These are phyloP conservation scores for Solanum rostratum DNA, from an alignment of 257 asterid genomes.

Conservation along the genomic window DNA sequence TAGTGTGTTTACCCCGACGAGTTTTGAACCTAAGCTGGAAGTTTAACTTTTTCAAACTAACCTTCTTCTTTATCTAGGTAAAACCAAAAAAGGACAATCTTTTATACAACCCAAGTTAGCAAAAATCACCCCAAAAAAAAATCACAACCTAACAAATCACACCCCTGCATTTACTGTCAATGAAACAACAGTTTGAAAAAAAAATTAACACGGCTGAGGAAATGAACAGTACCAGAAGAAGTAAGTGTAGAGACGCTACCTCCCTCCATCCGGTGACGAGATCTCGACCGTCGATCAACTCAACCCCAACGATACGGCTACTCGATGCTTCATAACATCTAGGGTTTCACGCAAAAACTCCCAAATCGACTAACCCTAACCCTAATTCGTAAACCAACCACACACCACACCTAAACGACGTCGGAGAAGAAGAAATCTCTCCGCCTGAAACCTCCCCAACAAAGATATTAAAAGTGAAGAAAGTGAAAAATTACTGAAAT, in stretches of 20 bases:
- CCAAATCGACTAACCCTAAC: constrained; percentile 5
- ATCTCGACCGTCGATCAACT: constrained; percentile 63
- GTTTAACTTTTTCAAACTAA: background rate
- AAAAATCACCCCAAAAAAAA: background rate
- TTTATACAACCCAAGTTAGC: background rate
- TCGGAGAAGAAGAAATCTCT: background rate
- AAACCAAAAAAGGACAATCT: background rate
- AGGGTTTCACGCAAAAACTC: constrained; percentile 4
- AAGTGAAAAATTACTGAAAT: background rate
- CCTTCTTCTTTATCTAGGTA: background rate
- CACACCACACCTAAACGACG: background rate
- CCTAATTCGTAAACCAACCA: constrained; percentile 4
- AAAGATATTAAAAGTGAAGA: background rate
- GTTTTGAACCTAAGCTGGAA: background rate
- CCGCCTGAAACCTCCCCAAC: background rate
- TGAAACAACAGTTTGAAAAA: background rate
- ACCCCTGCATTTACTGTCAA: background rate
- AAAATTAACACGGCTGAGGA: constrained; percentile 18
- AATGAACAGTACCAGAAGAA: constrained; percentile 91
- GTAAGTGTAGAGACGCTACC: constrained; percentile 81
- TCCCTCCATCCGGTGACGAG: constrained; percentile 99
- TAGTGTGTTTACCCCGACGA: background rate
- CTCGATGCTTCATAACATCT: constrained; percentile 37
- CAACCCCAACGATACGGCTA: constrained; percentile 35
- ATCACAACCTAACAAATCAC: background rate